Evolutionary conservation across 2,329 filamentous ascomycete species (phyloP).

Genomic region (Colletotrichum magnum): DNA sequence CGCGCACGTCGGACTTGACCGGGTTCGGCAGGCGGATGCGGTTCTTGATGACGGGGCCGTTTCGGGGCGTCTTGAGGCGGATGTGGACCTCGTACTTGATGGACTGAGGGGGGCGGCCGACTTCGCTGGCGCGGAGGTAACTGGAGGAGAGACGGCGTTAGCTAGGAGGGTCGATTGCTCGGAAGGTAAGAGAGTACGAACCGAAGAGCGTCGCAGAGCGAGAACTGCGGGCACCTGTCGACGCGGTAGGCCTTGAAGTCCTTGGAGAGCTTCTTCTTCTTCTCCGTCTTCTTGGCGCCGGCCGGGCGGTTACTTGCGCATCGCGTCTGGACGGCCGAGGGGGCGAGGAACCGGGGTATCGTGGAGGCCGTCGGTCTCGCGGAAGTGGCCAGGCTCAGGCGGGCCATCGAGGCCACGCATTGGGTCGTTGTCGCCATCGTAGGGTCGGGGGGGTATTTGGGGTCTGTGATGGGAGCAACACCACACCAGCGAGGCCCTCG

Average conservation of each 20-base stretch:
- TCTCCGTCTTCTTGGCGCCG: conserved; percentile 64
- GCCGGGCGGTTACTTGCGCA: conserved; percentile 58
- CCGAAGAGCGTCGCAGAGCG: conserved; percentile 94
- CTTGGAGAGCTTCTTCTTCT: conserved; percentile 75
- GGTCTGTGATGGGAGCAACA: conserved; percentile 41
- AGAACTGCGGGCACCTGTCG: conserved; percentile 75
- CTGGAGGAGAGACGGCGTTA: conserved; percentile 59
- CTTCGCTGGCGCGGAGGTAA: conserved; percentile 92
- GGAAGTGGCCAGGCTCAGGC: conserved; percentile 60
- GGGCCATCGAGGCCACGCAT: conserved; percentile 69
- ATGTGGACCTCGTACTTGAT: conserved; percentile 93
- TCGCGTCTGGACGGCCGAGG: conserved; percentile 61
- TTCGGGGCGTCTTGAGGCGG: conserved; percentile 85
- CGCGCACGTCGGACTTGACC: conserved; percentile 88
- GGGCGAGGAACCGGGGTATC: conserved; percentile 66
- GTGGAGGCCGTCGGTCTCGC: conserved; percentile 57
- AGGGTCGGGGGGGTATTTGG: conserved; percentile 40
- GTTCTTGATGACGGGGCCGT: conserved; percentile 88
- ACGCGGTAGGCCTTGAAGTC: conserved; percentile 77
- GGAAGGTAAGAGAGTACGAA: conserved; percentile 54
- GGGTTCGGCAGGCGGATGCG: conserved; percentile 90
- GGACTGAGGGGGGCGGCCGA: conserved; percentile 80
- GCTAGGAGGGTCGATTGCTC: conserved; percentile 5
- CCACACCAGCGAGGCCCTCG: conserved; percentile 1
- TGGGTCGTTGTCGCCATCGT: conserved; percentile 67